Evolutionary conservation across 2,329 filamentous ascomycete species (phyloP), one percentile per base, ranked within the genome.

Genomic region (Pyrenophora teres): DNA sequence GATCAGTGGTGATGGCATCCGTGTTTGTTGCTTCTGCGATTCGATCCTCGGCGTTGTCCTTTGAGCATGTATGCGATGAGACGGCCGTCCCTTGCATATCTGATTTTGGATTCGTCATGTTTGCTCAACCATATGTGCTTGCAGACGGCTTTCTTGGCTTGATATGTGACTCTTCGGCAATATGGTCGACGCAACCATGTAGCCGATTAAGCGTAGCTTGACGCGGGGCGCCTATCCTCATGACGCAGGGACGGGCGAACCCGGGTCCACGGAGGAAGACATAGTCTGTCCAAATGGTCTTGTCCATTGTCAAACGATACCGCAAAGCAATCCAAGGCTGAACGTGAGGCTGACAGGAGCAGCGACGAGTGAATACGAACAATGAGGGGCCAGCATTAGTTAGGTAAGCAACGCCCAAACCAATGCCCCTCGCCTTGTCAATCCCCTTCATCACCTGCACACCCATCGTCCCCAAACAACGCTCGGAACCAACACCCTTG

Each of bases 161-260:
- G 38, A 39, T 47, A 42, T 46, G 33, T 31, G 19, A 19, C 13
- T 39, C 15, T 38, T 37, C 50, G 50, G 50, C 16, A 44, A 54
- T 57, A 52, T 38, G 19, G 13, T 49, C 21, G 46, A 40, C 33
- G 32, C 43, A 56, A 42, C 37, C 35, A 45, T 40, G 37, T 43
- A 36, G 41, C 42, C 52, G 38, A 49, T 44, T 21, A 37, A 43
- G 39, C 46, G 33, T 38, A 48, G 16, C 33, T 35, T 31, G 46
- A 18, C 35, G 46, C 44, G 35, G 35, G 44, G 35, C 21, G 33
- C 37, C 16, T 32, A 32, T 21, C 27, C 31, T 30, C 18, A 33
- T 35, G 37, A 44, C 35, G 47, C 48, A 21, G 4, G 37, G 30
- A 25, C 45, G 45, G 45, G 19, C 9, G 15, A 40, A 47, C 2